Percentiles rank a stretch among this genome's conserved stretches.
phyloP scores from a whole-genome alignment of 148 eudicot species.

The Rhododendron ovatum region DNA sequence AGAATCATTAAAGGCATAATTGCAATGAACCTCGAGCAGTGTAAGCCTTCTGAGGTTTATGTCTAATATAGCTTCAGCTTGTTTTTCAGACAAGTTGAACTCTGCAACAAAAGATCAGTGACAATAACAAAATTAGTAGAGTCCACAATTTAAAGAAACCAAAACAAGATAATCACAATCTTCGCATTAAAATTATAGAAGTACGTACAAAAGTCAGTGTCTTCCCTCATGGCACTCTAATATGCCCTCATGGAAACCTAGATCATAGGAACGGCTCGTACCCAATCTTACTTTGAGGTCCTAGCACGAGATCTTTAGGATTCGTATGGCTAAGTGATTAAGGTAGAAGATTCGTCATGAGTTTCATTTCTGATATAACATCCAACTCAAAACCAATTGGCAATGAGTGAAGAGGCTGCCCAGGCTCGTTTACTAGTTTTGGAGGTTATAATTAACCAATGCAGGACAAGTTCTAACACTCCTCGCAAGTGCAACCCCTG shows the following conservation, averaged over 20 bases:
- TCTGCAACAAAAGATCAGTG: conserved; percentile 39
- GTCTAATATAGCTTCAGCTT: conserved; percentile 95
- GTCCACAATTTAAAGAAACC: neutral
- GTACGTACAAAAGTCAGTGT: neutral
- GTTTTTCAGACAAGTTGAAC: conserved; percentile 79
- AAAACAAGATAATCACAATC: conserved; percentile 5
- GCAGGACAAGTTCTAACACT: neutral
- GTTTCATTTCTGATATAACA: neutral
- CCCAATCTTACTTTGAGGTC: neutral
- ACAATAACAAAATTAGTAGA: neutral
- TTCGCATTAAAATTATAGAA: neutral
- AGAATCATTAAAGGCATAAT: neutral
- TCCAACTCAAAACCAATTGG: neutral
- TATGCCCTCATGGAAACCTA: neutral
- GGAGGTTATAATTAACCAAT: neutral
- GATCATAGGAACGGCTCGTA: neutral
- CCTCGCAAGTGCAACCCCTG: neutral
- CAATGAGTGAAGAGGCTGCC: neutral
- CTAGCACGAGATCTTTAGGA: neutral
- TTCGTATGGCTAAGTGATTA: neutral
- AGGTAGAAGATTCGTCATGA: neutral
- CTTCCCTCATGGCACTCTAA: neutral
- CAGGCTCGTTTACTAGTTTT: neutral
- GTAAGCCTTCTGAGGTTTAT: conserved; percentile 86
- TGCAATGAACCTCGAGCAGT: conserved; percentile 60